Evolutionary conservation across 257 asterid species (phyloP).

Genomic region (Ligustrum vulgare): DNA sequence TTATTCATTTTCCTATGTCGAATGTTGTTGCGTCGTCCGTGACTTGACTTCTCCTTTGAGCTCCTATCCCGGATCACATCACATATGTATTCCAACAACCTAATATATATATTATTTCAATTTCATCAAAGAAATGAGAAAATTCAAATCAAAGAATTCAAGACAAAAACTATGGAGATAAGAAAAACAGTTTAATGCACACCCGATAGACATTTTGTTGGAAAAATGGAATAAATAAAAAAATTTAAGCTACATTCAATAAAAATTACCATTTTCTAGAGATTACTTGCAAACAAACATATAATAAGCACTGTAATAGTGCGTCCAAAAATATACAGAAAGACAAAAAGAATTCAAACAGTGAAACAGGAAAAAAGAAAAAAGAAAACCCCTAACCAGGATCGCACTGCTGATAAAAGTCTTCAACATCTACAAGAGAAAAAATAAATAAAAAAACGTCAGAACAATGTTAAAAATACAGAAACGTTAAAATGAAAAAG

Average conservation of each 20-base stretch:
- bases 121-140: neutral
- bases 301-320: neutral
- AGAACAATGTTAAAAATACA: neutral
- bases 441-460: neutral
- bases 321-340: neutral
- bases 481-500: neutral
- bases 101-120: neutral
- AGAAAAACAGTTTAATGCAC: neutral
- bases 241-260: neutral
- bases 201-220: neutral
- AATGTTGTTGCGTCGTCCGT: too few species aligned
- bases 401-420: slow-evolving; percentile 43
- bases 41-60: too few species aligned
- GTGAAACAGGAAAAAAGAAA: neutral
- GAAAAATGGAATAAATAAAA: neutral
- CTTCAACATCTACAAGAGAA: slow-evolving; percentile 39
- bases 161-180: neutral
- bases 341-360: neutral
- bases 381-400: slow-evolving; percentile 33
- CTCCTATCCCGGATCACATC: too few species aligned
- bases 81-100: neutral
- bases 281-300: neutral
- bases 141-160: neutral
- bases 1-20: too few species aligned
- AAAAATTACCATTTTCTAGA: neutral